Evolutionary conservation across 2,329 filamentous ascomycete species (phyloP).

Genomic region (Diaporthe sp.): DNA sequence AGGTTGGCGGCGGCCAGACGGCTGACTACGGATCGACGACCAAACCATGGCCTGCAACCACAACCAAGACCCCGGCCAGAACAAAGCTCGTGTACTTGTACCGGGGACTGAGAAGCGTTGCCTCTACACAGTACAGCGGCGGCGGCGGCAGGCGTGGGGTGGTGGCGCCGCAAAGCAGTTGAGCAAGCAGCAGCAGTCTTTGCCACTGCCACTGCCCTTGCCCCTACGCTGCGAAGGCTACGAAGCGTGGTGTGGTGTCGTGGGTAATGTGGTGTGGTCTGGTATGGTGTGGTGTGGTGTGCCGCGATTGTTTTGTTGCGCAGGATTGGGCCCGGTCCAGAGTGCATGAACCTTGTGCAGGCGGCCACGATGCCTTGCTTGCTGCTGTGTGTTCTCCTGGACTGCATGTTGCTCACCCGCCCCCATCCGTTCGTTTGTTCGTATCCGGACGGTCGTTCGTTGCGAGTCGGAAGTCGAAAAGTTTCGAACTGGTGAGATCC

Average conservation of each 20-base stretch:
- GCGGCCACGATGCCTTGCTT: neutral
- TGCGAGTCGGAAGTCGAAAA: constrained; percentile 21
- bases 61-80: neutral
- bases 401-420: neutral
- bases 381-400: neutral
- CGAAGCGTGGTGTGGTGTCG: constrained; percentile 5
- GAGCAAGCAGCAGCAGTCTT: neutral
- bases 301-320: constrained; percentile 10
- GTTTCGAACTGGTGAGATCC: constrained; percentile 32
- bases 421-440: constrained; percentile 14
- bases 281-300: constrained; percentile 9
- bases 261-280: constrained; percentile 10
- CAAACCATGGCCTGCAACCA: constrained; percentile 20
- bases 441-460: constrained; percentile 7
- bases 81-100: constrained; percentile 1
- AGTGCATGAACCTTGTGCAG: constrained; percentile 36
- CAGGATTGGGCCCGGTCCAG: constrained; percentile 21
- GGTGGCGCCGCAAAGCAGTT: neutral
- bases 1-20: constrained; percentile 24
- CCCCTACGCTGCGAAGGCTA: neutral
- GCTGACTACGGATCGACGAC: constrained; percentile 31
- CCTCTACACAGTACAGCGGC: neutral
- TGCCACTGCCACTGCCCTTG: neutral
- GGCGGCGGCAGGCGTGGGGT: constrained; percentile 12
- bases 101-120: neutral